These are phyloP conservation scores for Ophiocordyceps camponoti-leonardi DNA, from an alignment of 2,329 filamentous ascomycete genomes.

Conservation along the genomic window DNA sequence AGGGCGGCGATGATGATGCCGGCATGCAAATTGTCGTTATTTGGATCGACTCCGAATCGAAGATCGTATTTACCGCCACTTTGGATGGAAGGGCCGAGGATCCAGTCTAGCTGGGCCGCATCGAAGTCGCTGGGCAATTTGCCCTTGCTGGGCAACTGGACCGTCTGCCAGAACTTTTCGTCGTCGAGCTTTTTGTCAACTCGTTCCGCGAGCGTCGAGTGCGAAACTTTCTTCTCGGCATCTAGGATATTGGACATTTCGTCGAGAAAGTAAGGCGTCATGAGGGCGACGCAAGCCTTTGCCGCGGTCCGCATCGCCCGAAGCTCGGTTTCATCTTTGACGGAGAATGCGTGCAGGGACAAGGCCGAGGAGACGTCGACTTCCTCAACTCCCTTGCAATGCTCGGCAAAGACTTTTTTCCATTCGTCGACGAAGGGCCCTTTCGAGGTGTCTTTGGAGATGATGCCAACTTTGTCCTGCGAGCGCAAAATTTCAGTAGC, in stretches of 20 bases:
- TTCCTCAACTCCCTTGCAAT: conserved; percentile 74
- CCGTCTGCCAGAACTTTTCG: conserved; percentile 76
- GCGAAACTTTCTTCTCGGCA: conserved; percentile 91
- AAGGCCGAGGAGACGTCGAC: conserved; percentile 72
- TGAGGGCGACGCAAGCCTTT: conserved; percentile 81
- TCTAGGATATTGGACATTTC: conserved; percentile 96
- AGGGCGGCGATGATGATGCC: conserved; percentile 88
- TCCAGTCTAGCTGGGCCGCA: conserved; percentile 80
- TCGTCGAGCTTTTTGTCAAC: conserved; percentile 88
- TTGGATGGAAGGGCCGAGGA: conserved; percentile 76
- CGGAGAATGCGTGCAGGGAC: conserved; percentile 67
- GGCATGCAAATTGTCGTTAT: conserved; percentile 68
- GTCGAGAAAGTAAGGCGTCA: conserved; percentile 94
- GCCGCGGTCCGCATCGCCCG: conserved; percentile 89
- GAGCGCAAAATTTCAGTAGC: conserved; percentile 1
- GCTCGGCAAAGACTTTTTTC: conserved; percentile 65
- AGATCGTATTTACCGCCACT: conserved; percentile 93
- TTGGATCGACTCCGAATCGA: conserved; percentile 60
- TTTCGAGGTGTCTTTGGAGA: conserved; percentile 67
- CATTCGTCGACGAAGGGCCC: conserved; percentile 94
- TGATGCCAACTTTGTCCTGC: conserved; percentile 75
- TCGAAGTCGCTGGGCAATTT: conserved; percentile 84
- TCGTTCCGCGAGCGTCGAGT: conserved; percentile 70
- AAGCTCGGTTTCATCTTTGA: conserved; percentile 91
- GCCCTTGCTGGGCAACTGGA: conserved; percentile 48